Conservation (phyloP, 495 filamentous ascomycete species). For the Xylaria castorea region DNA sequence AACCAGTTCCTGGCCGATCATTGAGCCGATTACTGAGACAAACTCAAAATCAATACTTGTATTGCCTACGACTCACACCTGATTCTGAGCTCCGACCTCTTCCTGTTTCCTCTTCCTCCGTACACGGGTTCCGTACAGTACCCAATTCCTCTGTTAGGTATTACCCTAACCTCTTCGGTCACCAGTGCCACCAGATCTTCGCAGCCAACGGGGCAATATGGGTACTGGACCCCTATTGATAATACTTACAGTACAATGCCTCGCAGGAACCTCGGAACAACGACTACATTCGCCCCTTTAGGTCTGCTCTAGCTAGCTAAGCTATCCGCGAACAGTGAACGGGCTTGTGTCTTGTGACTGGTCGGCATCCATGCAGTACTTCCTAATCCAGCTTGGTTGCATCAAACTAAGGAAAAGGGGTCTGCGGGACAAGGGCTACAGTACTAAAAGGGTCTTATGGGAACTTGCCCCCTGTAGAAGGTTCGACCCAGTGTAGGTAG, state of each 20-base stretch:
- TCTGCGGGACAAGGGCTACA: constrained; percentile 13
- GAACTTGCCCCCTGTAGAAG: constrained; percentile 4
- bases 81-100: not conserved
- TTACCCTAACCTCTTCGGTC: not conserved
- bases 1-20: not conserved
- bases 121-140: too few relatives aligned
- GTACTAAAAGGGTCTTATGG: not conserved
- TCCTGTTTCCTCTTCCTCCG: not conserved
- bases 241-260: not conserved
- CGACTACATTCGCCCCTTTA: not conserved
- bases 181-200: not conserved
- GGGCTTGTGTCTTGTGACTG: constrained; percentile 20
- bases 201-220: not conserved
- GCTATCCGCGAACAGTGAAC: constrained; percentile 2
- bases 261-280: constrained; percentile 4
- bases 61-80: not conserved
- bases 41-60: not conserved
- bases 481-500: not conserved
- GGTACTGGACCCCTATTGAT: constrained; percentile 15
- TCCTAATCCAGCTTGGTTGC: constrained; percentile 19
- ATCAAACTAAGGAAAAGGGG: constrained; percentile 10
- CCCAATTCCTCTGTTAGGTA: not conserved
- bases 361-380: constrained; percentile 12
- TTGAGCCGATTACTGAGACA: not conserved
- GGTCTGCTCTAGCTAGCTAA: not conserved